phyloP scores from a whole-genome alignment of 768 basidiomycete genomes.

The Mycena albidolilacea region DNA sequence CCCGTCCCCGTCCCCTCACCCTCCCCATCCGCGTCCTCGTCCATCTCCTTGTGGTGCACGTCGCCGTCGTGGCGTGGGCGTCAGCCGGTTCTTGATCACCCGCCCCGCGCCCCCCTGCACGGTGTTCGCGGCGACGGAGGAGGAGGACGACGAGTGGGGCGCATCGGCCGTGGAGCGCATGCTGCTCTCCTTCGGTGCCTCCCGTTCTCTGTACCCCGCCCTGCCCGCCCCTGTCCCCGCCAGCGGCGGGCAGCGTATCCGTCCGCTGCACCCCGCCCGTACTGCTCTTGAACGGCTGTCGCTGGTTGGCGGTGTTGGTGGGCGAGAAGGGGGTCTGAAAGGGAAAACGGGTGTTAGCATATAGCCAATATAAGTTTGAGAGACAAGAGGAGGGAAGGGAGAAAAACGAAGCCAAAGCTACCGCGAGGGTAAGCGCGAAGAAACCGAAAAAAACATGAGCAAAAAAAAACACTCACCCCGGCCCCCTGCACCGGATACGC shows the following conservation, averaged over 20 bases:
- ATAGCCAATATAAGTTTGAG: too few species aligned
- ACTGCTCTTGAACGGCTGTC: conserved; percentile 42
- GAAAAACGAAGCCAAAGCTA: too few species aligned
- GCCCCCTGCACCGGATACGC: not conserved
- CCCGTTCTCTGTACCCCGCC: conserved; percentile 23
- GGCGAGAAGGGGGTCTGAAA: conserved; percentile 52
- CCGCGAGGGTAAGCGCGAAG: not conserved
- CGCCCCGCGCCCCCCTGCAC: too few species aligned
- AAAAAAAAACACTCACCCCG: not conserved
- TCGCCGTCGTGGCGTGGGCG: conserved; percentile 12
- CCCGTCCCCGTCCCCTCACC: conserved; percentile 40
- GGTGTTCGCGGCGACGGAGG: conserved; percentile 21
- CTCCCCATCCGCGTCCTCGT: conserved; percentile 34
- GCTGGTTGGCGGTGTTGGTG: conserved; percentile 75
- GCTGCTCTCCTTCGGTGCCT: conserved; percentile 16
- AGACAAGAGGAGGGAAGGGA: too few species aligned
- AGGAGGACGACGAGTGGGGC: conserved; percentile 5
- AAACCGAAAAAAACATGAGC: not conserved
- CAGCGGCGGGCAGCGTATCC: conserved; percentile 47
- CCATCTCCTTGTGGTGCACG: conserved; percentile 17
- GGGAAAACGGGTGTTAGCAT: not conserved
- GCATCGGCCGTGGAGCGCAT: conserved; percentile 28
- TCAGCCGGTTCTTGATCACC: conserved; percentile 33
- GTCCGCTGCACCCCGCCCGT: conserved; percentile 40
- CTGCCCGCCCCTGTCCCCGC: not conserved